Evolutionary conservation across 148 eudicot genomes (phyloP).

Genomic region (Vaccinium vitisidaea): DNA sequence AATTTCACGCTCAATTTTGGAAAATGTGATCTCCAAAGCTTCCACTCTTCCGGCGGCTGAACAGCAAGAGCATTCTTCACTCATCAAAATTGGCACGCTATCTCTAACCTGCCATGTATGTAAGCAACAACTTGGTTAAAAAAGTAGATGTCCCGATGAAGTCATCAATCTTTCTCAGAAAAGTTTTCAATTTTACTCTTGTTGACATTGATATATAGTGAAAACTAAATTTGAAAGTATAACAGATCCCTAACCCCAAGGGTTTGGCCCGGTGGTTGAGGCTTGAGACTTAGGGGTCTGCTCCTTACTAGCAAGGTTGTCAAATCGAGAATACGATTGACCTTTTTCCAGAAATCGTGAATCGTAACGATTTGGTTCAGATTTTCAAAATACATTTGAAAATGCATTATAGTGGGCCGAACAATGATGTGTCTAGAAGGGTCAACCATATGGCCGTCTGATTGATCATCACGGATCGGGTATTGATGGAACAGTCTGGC

Average conservation of each 20-base stretch:
- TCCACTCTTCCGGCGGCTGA: constrained; percentile 94
- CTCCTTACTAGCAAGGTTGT: background rate
- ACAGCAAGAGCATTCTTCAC: constrained; percentile 88
- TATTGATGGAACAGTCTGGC: too few species aligned
- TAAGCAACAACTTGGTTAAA: background rate
- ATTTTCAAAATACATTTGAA: too few species aligned
- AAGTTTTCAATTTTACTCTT: background rate
- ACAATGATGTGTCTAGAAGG: too few species aligned
- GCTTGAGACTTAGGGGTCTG: background rate
- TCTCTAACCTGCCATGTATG: constrained; percentile 72
- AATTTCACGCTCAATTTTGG: constrained; percentile 90
- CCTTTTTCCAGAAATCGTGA: too few species aligned
- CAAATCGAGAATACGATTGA: too few species aligned
- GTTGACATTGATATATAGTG: too few species aligned
- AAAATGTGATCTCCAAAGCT: constrained; percentile 90
- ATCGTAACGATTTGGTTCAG: too few species aligned
- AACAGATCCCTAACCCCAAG: background rate
- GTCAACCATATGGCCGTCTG: too few species aligned
- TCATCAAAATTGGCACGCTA: constrained; percentile 90
- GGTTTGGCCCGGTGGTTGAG: background rate
- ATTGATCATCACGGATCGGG: too few species aligned
- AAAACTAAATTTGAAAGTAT: constrained; percentile 1
- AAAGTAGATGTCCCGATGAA: background rate
- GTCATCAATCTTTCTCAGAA: background rate
- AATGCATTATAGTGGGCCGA: too few species aligned